Conservation (phyloP, 345 rosid genomes). For the Salix brachista region DNA sequence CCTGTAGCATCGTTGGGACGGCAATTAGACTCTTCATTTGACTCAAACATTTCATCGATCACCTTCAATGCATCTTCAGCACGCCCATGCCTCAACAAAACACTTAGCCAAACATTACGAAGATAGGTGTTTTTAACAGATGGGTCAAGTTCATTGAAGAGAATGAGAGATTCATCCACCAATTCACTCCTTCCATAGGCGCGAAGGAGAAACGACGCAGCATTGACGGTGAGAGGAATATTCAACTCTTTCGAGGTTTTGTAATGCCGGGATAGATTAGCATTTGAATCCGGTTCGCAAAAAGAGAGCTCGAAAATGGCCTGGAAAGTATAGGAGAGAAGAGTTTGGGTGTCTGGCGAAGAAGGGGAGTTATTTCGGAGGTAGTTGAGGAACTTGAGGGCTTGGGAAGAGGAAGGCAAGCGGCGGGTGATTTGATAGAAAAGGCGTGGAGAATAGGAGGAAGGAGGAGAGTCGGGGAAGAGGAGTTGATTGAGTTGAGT, state of each 20-base stretch:
- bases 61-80: conserved; percentile 53
- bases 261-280: conserved; percentile 41
- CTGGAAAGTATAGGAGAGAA: conserved; percentile 48
- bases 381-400: conserved; percentile 54
- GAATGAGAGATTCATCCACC: conserved; percentile 40
- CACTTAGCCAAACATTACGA: conserved; percentile 38
- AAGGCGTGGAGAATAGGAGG: conserved; percentile 28
- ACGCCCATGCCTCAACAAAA: conserved; percentile 33
- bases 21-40: conserved; percentile 22
- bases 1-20: conserved; percentile 46
- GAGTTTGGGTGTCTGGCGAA: conserved; percentile 14
- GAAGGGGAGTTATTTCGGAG: conserved; percentile 34
- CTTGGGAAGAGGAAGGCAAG: conserved; percentile 46
- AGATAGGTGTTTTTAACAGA: conserved; percentile 35
- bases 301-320: conserved; percentile 52
- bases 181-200: conserved; percentile 43
- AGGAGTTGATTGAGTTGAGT: conserved; percentile 40
- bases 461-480: conserved; percentile 34
- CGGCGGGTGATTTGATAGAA: conserved; percentile 49
- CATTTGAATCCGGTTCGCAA: conserved; percentile 34
- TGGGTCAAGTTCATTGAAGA: conserved; percentile 42
- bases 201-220: conserved; percentile 47
- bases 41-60: conserved; percentile 83
- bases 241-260: conserved; percentile 44
- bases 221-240: conserved; percentile 40